Conservation (phyloP, 2,329 filamentous ascomycete genomes). For the Aschersonia sp. region DNA sequence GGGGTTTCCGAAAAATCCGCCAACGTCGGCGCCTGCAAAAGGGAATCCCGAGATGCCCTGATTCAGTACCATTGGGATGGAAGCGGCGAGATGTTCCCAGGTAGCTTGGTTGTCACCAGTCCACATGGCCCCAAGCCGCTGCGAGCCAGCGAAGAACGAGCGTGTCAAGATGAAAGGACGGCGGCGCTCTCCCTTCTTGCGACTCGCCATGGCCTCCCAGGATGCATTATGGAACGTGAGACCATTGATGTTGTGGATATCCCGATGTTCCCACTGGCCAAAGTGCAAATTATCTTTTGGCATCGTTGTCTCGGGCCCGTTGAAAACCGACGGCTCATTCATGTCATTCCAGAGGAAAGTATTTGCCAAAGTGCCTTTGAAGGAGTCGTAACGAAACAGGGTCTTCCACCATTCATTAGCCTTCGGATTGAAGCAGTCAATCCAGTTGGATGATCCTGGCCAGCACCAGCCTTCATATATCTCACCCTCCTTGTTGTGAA, state of each 20-base stretch:
- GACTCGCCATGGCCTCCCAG: constrained; percentile 66
- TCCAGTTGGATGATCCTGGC: constrained; percentile 93
- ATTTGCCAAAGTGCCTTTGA: constrained; percentile 76
- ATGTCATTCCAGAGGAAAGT: constrained; percentile 98
- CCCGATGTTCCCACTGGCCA: constrained; percentile 89
- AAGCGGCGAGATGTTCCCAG: constrained; percentile 81
- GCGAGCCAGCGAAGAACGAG: constrained; percentile 81
- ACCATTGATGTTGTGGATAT: constrained; percentile 91
- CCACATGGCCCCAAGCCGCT: constrained; percentile 92
- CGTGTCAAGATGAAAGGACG: constrained; percentile 89
- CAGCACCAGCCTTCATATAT: constrained; percentile 97
- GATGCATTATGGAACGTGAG: constrained; percentile 94
- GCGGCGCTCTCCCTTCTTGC: constrained; percentile 71
- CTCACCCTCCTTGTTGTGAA: constrained; percentile 79
- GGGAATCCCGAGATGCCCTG: constrained; percentile 89
- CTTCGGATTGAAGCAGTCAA: constrained; percentile 91
- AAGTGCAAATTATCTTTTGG: constrained; percentile 94
- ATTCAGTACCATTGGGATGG: constrained; percentile 85
- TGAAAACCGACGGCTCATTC: constrained; percentile 98
- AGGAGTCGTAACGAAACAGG: constrained; percentile 76
- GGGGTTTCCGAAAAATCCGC: constrained; percentile 95
- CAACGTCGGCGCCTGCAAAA: constrained; percentile 89
- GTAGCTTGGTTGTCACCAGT: constrained; percentile 92
- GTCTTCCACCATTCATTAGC: constrained; percentile 82
- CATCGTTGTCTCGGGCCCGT: constrained; percentile 96